Conservation (phyloP, 257 asterid genomes). For the Sherardia arvensis region DNA sequence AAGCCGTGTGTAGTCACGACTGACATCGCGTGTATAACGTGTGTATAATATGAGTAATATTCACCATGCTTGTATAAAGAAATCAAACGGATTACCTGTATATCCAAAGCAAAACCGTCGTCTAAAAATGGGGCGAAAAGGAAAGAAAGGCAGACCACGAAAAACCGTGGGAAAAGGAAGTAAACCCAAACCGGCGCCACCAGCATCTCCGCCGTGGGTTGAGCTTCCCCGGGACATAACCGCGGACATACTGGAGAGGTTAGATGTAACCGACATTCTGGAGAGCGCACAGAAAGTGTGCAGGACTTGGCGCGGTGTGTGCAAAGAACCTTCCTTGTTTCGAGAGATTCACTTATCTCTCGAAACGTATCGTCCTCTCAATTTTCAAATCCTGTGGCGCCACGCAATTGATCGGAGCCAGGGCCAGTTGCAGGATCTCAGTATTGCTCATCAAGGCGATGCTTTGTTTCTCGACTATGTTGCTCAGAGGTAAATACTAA, state of each 20-base stretch:
- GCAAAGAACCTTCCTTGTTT: conserved; percentile 35
- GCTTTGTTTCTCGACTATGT: conserved; percentile 15
- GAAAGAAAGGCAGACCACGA: no score
- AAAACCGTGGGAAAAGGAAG: not conserved
- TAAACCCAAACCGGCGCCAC: not conserved
- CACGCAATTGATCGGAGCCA: conserved; percentile 18
- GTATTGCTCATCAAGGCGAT: conserved; percentile 1
- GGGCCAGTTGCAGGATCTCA: conserved; percentile 20
- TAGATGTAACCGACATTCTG: conserved; percentile 34
- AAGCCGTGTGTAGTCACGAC: no score
- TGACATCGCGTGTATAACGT: no score
- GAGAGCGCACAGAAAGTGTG: conserved; percentile 37
- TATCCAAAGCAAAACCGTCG: no score
- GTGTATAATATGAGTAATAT: no score
- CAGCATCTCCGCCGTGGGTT: conserved; percentile 30
- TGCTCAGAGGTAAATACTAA: conserved; percentile 13
- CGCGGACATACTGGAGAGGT: conserved; percentile 33
- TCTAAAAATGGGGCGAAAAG: no score
- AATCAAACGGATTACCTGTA: no score
- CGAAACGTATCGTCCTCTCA: not conserved
- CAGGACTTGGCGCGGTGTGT: conserved; percentile 34
- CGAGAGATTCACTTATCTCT: conserved; percentile 11
- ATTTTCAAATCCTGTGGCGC: conserved; percentile 8
- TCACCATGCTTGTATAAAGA: no score
- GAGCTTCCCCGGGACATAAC: conserved; percentile 44